Percentiles rank a stretch among this genome's conserved stretches.
Conservation (phyloP, 2,329 filamentous ascomycete species). For the Bipolaris cookei region DNA sequence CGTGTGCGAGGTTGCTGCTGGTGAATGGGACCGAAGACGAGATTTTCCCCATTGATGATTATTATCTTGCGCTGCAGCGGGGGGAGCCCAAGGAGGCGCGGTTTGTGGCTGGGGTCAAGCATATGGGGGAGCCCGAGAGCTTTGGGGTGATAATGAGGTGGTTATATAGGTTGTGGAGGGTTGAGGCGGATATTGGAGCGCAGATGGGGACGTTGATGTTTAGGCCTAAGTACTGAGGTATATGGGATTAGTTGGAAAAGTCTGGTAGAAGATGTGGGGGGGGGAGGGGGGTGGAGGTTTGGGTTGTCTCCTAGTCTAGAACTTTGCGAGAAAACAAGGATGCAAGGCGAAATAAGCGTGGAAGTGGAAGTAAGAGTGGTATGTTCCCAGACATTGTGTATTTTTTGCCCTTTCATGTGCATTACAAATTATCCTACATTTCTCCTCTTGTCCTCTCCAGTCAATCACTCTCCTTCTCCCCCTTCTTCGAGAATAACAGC, state of each 20-base stretch:
- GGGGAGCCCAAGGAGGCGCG: constrained; percentile 61
- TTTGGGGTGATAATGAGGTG: constrained; percentile 58
- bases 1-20: constrained; percentile 59
- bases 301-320: too few relatives aligned
- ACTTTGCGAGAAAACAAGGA: too few relatives aligned
- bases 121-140: constrained; percentile 60
- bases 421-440: background rate
- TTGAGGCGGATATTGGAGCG: constrained; percentile 51
- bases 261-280: too few relatives aligned
- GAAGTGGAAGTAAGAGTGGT: too few relatives aligned
- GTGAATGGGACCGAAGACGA: constrained; percentile 66
- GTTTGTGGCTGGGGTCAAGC: constrained; percentile 54
- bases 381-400: background rate
- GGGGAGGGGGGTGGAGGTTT: too few relatives aligned
- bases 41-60: constrained; percentile 68
- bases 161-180: constrained; percentile 57
- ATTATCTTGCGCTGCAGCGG: constrained; percentile 61
- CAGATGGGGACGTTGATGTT: constrained; percentile 58
- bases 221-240: constrained; percentile 52
- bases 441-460: background rate
- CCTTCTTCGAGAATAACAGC: background rate
- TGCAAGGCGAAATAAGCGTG: too few relatives aligned
- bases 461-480: background rate
- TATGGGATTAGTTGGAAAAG: too few relatives aligned
- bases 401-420: background rate